Evolutionary conservation across 2,329 filamentous ascomycete genomes (phyloP), one percentile per base, ranked within the genome.

Genomic region (Aspergillus fumigatiaffinis): DNA sequence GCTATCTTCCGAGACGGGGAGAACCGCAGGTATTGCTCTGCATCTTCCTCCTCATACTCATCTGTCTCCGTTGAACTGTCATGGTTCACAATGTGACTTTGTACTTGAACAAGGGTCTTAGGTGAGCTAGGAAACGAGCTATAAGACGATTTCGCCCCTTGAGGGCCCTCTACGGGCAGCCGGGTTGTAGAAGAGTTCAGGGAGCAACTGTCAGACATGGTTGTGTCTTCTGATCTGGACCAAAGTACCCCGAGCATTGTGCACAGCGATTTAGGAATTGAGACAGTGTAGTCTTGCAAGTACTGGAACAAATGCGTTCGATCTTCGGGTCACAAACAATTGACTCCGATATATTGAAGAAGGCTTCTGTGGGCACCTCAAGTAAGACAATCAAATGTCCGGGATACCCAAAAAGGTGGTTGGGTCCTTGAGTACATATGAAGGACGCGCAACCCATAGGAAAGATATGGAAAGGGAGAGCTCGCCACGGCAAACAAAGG

Each of bases 21-120:
- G 59, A 92, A 81, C 20, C 81, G 81, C 65, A 87, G 81, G 76
- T 92, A 93, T 59, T 84, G 74, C 48, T 81, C 80, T 38, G 83
- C 81, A 54, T 79, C 77, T 46, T 69, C 63, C 57, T 82, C 78
- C 6, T 61, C 59, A 60, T 72, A 77, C 35, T 73, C 70, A 20
- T 67, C 62, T 8, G 53, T 63, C 3, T 62, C 61, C 21, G 60
- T 63, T 23, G 66, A 61, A 65, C 68, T 64, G 32, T 73, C 68
- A 56, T 71, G 67, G 25, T 73, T 66, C 1, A 72, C 73, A 41
- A 71, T 54, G 50, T 71, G 68, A 50, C 71, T 75, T 29, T 60
- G 68, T 17, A 72, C 62, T 14, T 66, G 63, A 49, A 67, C 61
- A n/a, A 77, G 66, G 3, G 62, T 61, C 50, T 70, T 66, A 17